These are phyloP conservation scores for Trichoderma semiorbis DNA, from an alignment of 2,329 filamentous ascomycete genomes.

Conservation along the genomic window DNA sequence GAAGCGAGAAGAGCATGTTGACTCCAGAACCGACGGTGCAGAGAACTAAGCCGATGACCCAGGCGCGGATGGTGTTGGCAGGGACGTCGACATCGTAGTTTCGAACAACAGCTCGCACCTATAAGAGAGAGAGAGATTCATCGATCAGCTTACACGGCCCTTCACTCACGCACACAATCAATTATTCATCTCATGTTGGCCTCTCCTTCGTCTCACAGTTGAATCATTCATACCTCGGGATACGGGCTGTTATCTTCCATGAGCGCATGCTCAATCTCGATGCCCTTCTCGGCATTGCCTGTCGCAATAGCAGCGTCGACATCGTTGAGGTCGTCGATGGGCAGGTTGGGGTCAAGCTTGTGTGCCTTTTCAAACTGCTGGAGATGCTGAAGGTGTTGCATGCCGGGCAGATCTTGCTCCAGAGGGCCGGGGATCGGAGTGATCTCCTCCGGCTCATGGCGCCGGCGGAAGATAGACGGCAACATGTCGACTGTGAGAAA, in stretches of 20 bases:
- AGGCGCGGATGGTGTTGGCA: conserved; percentile 62
- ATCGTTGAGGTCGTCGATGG: conserved; percentile 59
- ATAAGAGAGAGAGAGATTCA: conserved; percentile 19
- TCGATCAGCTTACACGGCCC: background rate
- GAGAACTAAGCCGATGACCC: conserved; percentile 58
- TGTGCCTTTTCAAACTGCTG: conserved; percentile 58
- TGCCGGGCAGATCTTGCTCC: conserved; percentile 39
- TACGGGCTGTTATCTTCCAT: conserved; percentile 66
- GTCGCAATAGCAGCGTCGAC: conserved; percentile 56
- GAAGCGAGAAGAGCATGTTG: conserved; percentile 59
- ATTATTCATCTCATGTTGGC: background rate
- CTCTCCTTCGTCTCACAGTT: background rate
- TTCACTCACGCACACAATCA: background rate
- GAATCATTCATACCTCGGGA: conserved; percentile 49
- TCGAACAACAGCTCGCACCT: conserved; percentile 62
- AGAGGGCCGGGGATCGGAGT: conserved; percentile 40
- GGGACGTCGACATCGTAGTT: conserved; percentile 63
- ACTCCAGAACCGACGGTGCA: conserved; percentile 60
- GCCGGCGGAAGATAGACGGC: conserved; percentile 42
- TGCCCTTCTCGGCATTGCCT: conserved; percentile 53
- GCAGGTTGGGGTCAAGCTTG: conserved; percentile 62
- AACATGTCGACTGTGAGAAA: conserved; percentile 27
- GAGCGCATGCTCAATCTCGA: conserved; percentile 55
- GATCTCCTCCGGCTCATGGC: conserved; percentile 45
- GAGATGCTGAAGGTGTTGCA: conserved; percentile 45